Percentiles rank a stretch among this genome's conserved stretches.
phyloP scores from a whole-genome alignment of 768 basidiomycete genomes.

The Lactarius sanguifluus region DNA sequence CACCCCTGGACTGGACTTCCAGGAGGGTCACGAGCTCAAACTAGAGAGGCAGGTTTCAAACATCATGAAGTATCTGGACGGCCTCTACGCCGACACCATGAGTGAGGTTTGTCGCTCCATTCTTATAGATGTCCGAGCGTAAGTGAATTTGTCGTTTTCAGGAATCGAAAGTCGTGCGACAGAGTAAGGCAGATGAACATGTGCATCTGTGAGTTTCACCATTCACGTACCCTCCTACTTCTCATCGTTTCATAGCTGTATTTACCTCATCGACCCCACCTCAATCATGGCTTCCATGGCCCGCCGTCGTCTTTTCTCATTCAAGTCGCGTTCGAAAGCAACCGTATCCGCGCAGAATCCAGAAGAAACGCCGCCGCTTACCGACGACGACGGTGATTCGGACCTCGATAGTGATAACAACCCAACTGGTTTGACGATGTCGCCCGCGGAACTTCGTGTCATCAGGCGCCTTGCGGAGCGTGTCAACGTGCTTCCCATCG shows the following conservation, averaged over 20 bases:
- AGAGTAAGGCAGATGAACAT: slow-evolving; percentile 87
- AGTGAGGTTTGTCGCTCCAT: slow-evolving; percentile 58
- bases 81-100: slow-evolving; percentile 83
- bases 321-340: slow-evolving; percentile 63
- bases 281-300: slow-evolving; percentile 59
- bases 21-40: slow-evolving; percentile 67
- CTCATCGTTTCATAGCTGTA: slow-evolving; percentile 50
- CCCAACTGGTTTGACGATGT: slow-evolving; percentile 59
- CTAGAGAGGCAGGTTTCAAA: slow-evolving; percentile 75
- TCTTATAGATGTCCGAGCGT: neutral
- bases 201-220: slow-evolving; percentile 72
- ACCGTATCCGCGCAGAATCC: slow-evolving; percentile 55
- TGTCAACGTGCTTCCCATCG: slow-evolving; percentile 78
- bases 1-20: slow-evolving; percentile 81
- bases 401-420: slow-evolving; percentile 52
- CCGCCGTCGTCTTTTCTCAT: slow-evolving; percentile 51
- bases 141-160: slow-evolving; percentile 33
- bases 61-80: slow-evolving; percentile 76
- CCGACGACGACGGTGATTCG: slow-evolving; percentile 42
- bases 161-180: slow-evolving; percentile 87
- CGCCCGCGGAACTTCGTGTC: slow-evolving; percentile 75
- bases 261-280: slow-evolving; percentile 81
- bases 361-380: slow-evolving; percentile 51
- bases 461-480: slow-evolving; percentile 72
- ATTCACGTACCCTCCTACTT: neutral